phyloP scores from a whole-genome alignment of 176 grass and related monocot genomes.

The Coix lacrymajobi region DNA sequence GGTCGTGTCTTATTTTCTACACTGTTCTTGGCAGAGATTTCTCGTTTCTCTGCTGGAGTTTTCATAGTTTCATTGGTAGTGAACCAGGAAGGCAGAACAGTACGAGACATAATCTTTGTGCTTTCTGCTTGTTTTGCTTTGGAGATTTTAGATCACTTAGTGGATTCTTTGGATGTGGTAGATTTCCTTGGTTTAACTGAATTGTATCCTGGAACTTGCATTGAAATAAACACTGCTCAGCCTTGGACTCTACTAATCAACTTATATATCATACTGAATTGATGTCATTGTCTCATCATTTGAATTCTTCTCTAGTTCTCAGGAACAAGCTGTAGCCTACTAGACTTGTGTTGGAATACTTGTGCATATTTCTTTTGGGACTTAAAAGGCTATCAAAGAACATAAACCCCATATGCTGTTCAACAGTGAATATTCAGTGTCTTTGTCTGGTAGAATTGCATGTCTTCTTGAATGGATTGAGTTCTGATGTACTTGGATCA shows the following conservation, averaged over 20 bases:
- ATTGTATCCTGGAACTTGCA: neutral
- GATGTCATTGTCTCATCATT: neutral
- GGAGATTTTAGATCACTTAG: neutral
- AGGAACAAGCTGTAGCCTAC: neutral
- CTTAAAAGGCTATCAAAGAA: neutral
- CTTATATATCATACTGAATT: neutral
- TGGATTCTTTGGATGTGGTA: neutral
- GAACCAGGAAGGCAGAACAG: neutral
- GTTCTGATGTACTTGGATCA: neutral
- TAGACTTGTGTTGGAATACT: neutral
- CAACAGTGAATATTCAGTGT: neutral
- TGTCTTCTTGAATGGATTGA: neutral
- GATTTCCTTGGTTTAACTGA: neutral
- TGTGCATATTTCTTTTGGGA: neutral
- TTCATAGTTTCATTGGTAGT: neutral
- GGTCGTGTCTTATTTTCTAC: neutral
- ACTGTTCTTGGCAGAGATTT: neutral
- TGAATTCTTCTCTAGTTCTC: neutral
- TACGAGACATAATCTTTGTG: neutral
- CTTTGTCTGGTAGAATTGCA: neutral
- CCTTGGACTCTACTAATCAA: neutral
- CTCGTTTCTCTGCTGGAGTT: neutral
- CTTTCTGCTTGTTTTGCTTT: neutral
- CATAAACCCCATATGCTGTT: neutral
- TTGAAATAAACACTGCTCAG: neutral